Percentiles rank a stretch among this genome's conserved stretches.
Conservation (phyloP, 495 filamentous ascomycete genomes). For the Echria macrotheca region DNA sequence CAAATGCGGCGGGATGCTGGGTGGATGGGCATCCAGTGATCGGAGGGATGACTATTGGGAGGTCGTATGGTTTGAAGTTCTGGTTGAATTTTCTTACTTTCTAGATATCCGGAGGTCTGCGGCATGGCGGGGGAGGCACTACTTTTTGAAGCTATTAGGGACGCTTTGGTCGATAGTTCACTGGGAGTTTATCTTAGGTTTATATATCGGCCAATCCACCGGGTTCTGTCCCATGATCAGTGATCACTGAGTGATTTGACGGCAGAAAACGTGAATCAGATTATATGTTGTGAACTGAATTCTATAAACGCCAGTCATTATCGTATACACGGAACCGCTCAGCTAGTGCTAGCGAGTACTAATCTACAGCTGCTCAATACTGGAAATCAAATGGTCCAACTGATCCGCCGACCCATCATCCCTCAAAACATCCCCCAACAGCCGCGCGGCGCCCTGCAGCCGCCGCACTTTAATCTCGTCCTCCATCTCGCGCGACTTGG, state of each 20-base stretch:
- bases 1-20: too few species aligned
- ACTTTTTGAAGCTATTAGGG: conserved; percentile 9
- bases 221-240: not conserved
- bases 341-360: too few species aligned
- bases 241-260: not conserved
- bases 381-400: conserved; percentile 41
- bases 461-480: conserved; percentile 58
- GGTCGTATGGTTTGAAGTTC: too few species aligned
- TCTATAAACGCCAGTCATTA: too few species aligned
- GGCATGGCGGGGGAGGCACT: not conserved
- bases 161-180: conserved; percentile 9
- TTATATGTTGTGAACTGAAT: too few species aligned
- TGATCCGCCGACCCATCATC: conserved; percentile 26
- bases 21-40: too few species aligned
- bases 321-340: too few species aligned
- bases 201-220: not conserved
- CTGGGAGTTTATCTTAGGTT: not conserved
- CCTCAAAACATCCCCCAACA: conserved; percentile 40
- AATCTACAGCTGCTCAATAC: conserved; percentile 44
- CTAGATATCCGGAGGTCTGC: conserved; percentile 15
- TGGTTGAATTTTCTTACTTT: conserved; percentile 8
- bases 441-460: conserved; percentile 39
- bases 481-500: conserved; percentile 79
- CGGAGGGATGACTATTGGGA: too few species aligned
- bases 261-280: not conserved